Conservation (phyloP, 202 grass and related monocot genomes). For the Brachypodium distachyon region DNA sequence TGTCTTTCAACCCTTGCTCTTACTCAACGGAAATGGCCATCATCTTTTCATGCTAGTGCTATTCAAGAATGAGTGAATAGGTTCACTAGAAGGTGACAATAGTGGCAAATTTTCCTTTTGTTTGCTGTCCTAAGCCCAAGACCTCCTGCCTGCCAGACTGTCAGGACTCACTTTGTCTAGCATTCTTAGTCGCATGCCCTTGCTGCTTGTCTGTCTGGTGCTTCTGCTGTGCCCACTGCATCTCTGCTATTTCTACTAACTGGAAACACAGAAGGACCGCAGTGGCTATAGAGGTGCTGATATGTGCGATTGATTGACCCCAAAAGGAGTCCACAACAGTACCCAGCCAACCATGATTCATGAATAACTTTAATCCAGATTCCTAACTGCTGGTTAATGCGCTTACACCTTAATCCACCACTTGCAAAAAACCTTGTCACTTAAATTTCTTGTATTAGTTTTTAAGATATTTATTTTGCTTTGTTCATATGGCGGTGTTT, state of each 20-base stretch:
- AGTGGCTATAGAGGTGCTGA: neutral
- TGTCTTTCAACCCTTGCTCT: neutral
- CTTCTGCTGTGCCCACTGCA: neutral
- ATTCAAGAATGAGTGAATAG: neutral
- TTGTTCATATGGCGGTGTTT: neutral
- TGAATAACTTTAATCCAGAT: neutral
- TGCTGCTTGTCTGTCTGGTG: neutral
- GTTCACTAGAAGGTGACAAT: constrained; percentile 5
- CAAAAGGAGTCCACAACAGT: neutral
- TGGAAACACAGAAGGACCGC: neutral
- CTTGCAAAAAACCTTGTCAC: neutral
- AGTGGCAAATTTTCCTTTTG: neutral
- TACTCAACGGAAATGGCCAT: neutral
- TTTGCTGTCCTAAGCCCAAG: neutral
- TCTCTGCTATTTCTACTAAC: neutral
- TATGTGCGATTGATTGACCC: neutral
- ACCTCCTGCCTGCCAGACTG: neutral
- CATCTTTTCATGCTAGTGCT: neutral
- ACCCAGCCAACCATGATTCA: neutral
- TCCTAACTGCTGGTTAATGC: neutral
- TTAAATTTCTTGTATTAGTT: neutral
- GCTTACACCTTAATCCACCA: neutral
- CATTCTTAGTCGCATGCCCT: neutral
- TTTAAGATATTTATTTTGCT: neutral
- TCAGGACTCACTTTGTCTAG: neutral